These are phyloP conservation scores for Debaryomyces sp. DNA, from an alignment of 1,139 yeast genomes.

Conservation along the genomic window DNA sequence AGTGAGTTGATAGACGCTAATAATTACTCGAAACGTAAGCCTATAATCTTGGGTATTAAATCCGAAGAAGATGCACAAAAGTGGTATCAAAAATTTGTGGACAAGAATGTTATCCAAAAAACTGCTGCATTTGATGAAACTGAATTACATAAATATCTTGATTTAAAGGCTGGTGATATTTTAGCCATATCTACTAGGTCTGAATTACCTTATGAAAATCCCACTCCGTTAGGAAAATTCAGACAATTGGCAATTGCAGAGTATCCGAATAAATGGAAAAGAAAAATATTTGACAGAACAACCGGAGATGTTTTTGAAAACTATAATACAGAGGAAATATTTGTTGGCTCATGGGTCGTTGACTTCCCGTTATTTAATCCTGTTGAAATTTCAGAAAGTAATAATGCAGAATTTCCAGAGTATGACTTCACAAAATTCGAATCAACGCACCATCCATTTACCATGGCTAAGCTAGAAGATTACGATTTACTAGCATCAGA, in stretches of 20 bases:
- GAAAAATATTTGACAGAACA: constrained; percentile 30
- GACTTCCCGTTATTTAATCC: constrained; percentile 93
- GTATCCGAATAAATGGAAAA: constrained; percentile 54
- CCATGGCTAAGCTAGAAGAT: constrained; percentile 81
- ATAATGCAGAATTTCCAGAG: constrained; percentile 53
- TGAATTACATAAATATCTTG: constrained; percentile 33
- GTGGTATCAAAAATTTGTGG: constrained; percentile 49
- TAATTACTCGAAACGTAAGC: constrained; percentile 61
- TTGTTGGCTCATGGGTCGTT: constrained; percentile 83
- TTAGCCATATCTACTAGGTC: constrained; percentile 77
- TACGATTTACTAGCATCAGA: constrained; percentile 53
- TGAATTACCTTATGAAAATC: constrained; percentile 75
- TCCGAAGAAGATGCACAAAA: constrained; percentile 32
- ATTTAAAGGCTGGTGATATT: constrained; percentile 68
- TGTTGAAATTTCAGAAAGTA: constrained; percentile 44
- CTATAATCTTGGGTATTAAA: constrained; percentile 55
- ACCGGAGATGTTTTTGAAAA: constrained; percentile 18
- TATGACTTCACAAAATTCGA: constrained; percentile 54
- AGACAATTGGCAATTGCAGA: constrained; percentile 70
- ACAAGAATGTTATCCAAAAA: constrained; percentile 25
- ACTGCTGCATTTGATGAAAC: constrained; percentile 19
- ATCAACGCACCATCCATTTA: constrained; percentile 95
- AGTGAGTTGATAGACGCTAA: constrained; percentile 38
- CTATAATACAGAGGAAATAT: constrained; percentile 29
- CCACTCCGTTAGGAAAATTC: constrained; percentile 89